These are phyloP conservation scores for Ilex paraguariensis DNA, from an alignment of 305 asterid species.

Conservation along the genomic window DNA sequence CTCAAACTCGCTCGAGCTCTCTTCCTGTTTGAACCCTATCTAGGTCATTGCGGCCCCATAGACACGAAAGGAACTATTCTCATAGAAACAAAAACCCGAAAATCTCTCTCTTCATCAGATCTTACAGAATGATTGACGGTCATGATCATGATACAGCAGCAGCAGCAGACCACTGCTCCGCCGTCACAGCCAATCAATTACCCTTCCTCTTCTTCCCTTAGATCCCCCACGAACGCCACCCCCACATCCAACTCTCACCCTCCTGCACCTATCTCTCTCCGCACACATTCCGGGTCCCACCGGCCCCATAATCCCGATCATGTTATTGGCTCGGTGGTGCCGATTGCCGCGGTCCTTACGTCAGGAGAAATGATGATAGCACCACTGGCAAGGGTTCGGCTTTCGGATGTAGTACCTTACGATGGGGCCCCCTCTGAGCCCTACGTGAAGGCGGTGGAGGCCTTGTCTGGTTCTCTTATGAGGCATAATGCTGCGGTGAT, in stretches of 20 bases:
- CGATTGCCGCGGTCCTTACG: no score
- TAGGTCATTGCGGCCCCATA: no score
- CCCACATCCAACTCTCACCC: not conserved
- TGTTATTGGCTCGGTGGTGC: not conserved
- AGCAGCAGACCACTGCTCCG: not conserved
- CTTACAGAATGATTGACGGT: slow-evolving; percentile 1
- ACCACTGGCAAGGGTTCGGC: slow-evolving; percentile 41
- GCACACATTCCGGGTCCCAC: not conserved
- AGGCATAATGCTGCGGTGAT: slow-evolving; percentile 91
- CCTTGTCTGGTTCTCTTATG: slow-evolving; percentile 73
- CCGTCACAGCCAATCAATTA: not conserved
- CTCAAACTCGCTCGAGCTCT: no score
- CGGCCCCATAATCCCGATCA: not conserved
- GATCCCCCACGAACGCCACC: slow-evolving; percentile 1
- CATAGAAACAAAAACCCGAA: no score
- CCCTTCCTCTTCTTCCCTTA: not conserved
- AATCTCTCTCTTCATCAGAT: no score
- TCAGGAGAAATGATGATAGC: not conserved
- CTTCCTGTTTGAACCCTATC: no score
- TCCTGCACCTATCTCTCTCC: not conserved
- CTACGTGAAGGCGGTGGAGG: slow-evolving; percentile 64
- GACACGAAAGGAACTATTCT: no score
- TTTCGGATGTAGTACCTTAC: slow-evolving; percentile 69
- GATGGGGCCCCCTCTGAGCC: slow-evolving; percentile 73
- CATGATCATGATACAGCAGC: not conserved